phyloP scores from a whole-genome alignment of 352 stramenopile species.

The Globisporangium paddicum region DNA sequence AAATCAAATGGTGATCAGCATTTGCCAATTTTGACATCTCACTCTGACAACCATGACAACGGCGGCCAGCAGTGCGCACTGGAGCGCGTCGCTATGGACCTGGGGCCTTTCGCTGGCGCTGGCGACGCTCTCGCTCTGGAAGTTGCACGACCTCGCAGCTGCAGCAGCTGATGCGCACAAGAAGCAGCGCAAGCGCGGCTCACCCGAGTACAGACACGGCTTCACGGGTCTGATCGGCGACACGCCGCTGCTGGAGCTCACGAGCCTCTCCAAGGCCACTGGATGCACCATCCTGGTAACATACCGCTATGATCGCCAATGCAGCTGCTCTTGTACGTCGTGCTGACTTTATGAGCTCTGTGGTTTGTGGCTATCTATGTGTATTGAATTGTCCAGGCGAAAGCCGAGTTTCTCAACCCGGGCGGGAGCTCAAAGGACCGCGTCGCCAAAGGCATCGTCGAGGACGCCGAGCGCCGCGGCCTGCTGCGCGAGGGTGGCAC shows the following conservation, averaged over 20 bases:
- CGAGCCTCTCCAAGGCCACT: conserved; percentile 86
- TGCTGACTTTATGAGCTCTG: background rate
- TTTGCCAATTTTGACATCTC: conserved; percentile 1
- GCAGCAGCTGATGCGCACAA: conserved; percentile 8
- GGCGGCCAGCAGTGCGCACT: conserved; percentile 11
- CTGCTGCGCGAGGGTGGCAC: conserved; percentile 88
- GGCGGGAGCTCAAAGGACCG: conserved; percentile 97
- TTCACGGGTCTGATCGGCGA: conserved; percentile 91
- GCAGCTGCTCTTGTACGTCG: too few relatives aligned
- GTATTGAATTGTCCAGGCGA: conserved; percentile 48
- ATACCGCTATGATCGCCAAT: background rate
- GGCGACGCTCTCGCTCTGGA: conserved; percentile 68
- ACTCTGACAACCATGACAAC: conserved; percentile 10
- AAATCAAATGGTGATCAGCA: conserved; percentile 21
- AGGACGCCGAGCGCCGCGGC: conserved; percentile 87
- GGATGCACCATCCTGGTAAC: conserved; percentile 86
- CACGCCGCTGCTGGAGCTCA: conserved; percentile 91
- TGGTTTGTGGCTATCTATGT: too few relatives aligned
- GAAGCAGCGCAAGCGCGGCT: conserved; percentile 17
- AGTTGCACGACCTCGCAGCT: conserved; percentile 45
- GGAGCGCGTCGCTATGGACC: conserved; percentile 41
- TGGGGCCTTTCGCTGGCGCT: conserved; percentile 57
- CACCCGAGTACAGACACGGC: conserved; percentile 24
- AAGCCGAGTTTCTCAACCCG: conserved; percentile 97
- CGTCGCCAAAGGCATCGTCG: conserved; percentile 94